Base-by-base conservation (phyloP, 331 rosid species). In the Cydonia oblonga region DNA sequence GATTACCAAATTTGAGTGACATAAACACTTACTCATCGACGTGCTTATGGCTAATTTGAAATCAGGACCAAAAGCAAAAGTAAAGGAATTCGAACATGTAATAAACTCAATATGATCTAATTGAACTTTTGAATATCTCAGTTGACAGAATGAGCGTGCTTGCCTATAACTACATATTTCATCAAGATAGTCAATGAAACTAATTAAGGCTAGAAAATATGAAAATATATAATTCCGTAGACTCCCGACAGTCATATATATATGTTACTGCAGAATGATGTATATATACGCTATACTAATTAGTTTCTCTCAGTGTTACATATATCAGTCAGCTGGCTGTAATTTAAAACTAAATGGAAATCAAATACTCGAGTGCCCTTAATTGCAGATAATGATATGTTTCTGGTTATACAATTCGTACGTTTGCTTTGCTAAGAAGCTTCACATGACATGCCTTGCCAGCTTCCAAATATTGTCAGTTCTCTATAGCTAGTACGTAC, bases 401-500 rank as follows among this genome's bases (percentile, higher is more conserved):
- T 66, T 53, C 7, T 56, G 61, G 71, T 12, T 54, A 29, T 23
- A 44, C 30, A 26, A 65, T 61, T 70, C 60, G 72, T 46, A 22
- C 74, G 9, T 51, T 52, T 64, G 16, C 24, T 7, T 64, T 30
- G 53, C 61, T 54, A 14, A 2, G 26, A 10, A 70, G 49, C 49
- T 64, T 5, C 28, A 62, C 44, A 28, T 42, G 30, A 16, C 44
- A 38, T 40, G 46, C 46, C 56, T 63, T 33, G 69, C 38, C 54
- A 28, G 59, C 42, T 52, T 63, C 35, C 67, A n/a, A 58, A 52
- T 20, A 18, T 76, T 69, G 80, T 53, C 80, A 51, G 26, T 61
- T 62, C 29, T 58, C 13, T 24, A 18, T 42, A 44, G 15, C 64
- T 30, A 29, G 60, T 51, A 51, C 22, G 56, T 18, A 51, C 56